Base-by-base conservation (phyloP, 371 early-diverging fungal species). In the Thermomucor indicae-seudaticae region DNA sequence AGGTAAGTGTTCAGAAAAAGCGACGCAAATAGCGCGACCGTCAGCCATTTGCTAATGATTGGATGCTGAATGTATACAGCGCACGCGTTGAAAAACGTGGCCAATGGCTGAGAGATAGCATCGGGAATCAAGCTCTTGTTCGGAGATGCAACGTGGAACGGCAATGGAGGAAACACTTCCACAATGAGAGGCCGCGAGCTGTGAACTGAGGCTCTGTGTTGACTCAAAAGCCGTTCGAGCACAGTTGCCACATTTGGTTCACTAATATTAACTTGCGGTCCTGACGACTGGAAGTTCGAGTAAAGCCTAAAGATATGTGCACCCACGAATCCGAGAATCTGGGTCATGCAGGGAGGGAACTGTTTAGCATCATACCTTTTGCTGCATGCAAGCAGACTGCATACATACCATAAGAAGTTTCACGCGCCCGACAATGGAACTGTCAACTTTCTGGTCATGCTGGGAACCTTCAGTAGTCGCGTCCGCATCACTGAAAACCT, bases 301-400 rank as follows among this genome's bases (percentile, higher is more conserved):
- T 84, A 81, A 27, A 86, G 65, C 49, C 84, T 85, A 60, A 88
- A 78, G 25, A 88, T 63, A 62, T 91, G 89, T 70, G 86, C 78
- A 12, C 78, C 80, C 17, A 90, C 71, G 66, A 91, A 87, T 2
- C 83, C 84, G 27, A 81, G 64, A 57, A 86, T 81, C 72, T 80
- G 50, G 6, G 17, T 23, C 28, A 20, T 8, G 23, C 22, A 43
- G n/a, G n/a, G n/a, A n/a, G n/a, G n/a, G n/a, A n/a, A n/a, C n/a
- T n/a, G n/a, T 47, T 35, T 12, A 16, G 22, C 6, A 41, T 38
- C 19, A 20, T 16, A 37, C 22, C 10, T 24, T 4, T 3, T 42
- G 30, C 25, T 29, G 31, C 14, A 17, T n/a, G n/a, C n/a, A n/a
- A n/a, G n/a, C 19, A 16, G 12, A 0, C 5, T 20, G 17, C 12